phyloP scores from a whole-genome alignment of 805 yeast genomes.

The Clavispora fructus region DNA sequence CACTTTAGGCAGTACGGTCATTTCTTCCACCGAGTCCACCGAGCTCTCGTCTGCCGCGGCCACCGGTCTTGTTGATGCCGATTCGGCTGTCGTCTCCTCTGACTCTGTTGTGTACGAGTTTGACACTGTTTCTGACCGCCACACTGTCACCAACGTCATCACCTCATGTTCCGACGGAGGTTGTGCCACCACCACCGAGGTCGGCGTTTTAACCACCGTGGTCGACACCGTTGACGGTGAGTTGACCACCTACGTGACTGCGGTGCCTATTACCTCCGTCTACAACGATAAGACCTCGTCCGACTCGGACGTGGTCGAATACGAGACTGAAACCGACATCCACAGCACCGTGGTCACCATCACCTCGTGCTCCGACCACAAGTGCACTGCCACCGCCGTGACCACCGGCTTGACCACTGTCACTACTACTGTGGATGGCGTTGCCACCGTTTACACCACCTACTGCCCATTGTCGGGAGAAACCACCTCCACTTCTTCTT shows the following conservation, averaged over 20 bases:
- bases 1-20: neutral
- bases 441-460: slow-evolving; percentile 37
- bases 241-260: slow-evolving; percentile 34
- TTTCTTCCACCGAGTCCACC: neutral
- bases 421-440: slow-evolving; percentile 30
- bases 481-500: slow-evolving; percentile 1
- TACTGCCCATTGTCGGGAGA: slow-evolving; percentile 24
- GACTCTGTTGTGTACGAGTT: slow-evolving; percentile 10
- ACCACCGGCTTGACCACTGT: slow-evolving; percentile 19
- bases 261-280: slow-evolving; percentile 19
- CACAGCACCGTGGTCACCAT: slow-evolving; percentile 17
- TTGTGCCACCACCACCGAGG: slow-evolving; percentile 32
- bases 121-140: slow-evolving; percentile 8
- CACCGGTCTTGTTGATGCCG: neutral
- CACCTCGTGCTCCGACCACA: slow-evolving; percentile 25
- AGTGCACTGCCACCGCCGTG: slow-evolving; percentile 21
- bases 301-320: slow-evolving; percentile 1
- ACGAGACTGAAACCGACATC: slow-evolving; percentile 7
- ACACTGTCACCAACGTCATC: slow-evolving; percentile 10
- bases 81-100: slow-evolving; percentile 1
- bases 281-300: slow-evolving; percentile 4
- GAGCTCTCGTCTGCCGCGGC: too few species aligned
- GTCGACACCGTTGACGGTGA: slow-evolving; percentile 36
- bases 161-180: slow-evolving; percentile 27
- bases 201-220: slow-evolving; percentile 26